phyloP scores from a whole-genome alignment of 176 grass and related monocot genomes.

The Rhynchospora breviuscula region DNA sequence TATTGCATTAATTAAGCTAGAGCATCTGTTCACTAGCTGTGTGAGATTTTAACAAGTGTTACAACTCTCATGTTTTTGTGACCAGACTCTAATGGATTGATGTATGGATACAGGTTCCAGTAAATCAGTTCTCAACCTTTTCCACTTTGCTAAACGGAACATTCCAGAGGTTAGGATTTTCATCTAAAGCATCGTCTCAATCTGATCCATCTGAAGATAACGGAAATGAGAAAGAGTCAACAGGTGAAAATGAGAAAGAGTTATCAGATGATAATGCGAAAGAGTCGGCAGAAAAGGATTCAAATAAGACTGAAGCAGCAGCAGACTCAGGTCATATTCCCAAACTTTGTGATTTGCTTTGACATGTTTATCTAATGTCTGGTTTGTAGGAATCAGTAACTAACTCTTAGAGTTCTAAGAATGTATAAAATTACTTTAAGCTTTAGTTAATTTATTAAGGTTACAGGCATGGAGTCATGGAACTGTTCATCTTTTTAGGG shows the following conservation, averaged over 20 bases:
- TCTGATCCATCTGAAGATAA: slow-evolving; percentile 3
- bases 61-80: not conserved
- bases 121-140: slow-evolving; percentile 9
- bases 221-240: not conserved
- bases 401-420: not conserved
- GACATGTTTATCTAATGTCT: not conserved
- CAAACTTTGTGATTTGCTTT: not conserved
- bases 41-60: not conserved
- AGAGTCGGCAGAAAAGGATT: not conserved
- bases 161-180: slow-evolving; percentile 23
- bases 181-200: slow-evolving; percentile 10
- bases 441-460: not conserved
- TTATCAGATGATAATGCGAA: slow-evolving; percentile 16
- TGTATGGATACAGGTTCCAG: slow-evolving; percentile 10
- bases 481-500: not conserved
- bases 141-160: slow-evolving; percentile 1
- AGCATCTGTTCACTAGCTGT: not conserved
- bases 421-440: not conserved
- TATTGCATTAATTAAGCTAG: not conserved
- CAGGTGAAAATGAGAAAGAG: not conserved
- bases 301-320: not conserved
- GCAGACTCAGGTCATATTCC: slow-evolving; percentile 17
- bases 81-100: not conserved
- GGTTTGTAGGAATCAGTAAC: not conserved
- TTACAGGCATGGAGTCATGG: not conserved